These are phyloP conservation scores for Ceratobasidium papillatum DNA, from an alignment of 1,284 basidiomycete species.

Conservation along the genomic window DNA sequence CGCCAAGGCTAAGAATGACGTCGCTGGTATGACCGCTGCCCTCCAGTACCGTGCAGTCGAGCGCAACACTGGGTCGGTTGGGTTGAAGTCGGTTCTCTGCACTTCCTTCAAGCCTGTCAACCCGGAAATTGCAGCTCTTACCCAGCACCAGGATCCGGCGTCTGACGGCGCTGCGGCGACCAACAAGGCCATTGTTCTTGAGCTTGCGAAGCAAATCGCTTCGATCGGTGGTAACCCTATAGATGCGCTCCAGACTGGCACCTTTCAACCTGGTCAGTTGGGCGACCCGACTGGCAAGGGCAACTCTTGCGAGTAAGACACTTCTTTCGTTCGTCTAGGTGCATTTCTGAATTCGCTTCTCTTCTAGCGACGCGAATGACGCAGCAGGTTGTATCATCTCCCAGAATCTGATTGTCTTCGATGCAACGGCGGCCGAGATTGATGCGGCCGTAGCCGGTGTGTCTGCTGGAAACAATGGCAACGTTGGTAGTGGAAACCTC, in stretches of 20 bases:
- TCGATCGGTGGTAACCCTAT: slow-evolving; percentile 69
- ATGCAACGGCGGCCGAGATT: slow-evolving; percentile 69
- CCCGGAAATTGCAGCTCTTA: slow-evolving; percentile 71
- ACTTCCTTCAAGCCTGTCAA: slow-evolving; percentile 66
- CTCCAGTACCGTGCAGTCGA: slow-evolving; percentile 73
- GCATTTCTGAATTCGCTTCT: slow-evolving; percentile 54
- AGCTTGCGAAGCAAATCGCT: slow-evolving; percentile 68
- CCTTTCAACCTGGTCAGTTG: slow-evolving; percentile 67
- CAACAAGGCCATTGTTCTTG: slow-evolving; percentile 70
- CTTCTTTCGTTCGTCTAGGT: slow-evolving; percentile 50
- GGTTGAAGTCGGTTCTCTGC: slow-evolving; percentile 60
- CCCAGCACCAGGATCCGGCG: slow-evolving; percentile 73
- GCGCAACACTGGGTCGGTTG: slow-evolving; percentile 69
- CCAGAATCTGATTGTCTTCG: slow-evolving; percentile 64
- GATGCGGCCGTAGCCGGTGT: slow-evolving; percentile 51
- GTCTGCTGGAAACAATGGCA: slow-evolving; percentile 23
- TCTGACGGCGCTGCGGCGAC: slow-evolving; percentile 63
- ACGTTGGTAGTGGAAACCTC: slow-evolving; percentile 25
- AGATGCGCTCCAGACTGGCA: slow-evolving; percentile 68
- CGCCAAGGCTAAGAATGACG: slow-evolving; percentile 67
- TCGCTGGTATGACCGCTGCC: slow-evolving; percentile 66
- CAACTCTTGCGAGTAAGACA: slow-evolving; percentile 51
- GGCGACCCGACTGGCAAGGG: slow-evolving; percentile 60
- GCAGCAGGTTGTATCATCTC: slow-evolving; percentile 69
- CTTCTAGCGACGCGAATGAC: slow-evolving; percentile 59